phyloP scores from a whole-genome alignment of 805 yeast species.

The Lachancea meyersii region DNA sequence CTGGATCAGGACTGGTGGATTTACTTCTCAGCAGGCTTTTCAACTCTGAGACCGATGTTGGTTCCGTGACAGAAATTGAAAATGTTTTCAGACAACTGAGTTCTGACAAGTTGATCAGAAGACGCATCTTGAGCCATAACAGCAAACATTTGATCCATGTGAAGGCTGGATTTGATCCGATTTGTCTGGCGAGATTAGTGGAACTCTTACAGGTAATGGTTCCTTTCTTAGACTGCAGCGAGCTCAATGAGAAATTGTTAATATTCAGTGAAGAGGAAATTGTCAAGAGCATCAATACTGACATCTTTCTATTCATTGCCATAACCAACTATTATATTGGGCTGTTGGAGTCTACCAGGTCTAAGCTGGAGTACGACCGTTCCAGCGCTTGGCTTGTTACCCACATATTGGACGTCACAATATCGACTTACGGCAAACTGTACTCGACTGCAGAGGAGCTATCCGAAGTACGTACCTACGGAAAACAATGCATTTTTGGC shows the following conservation, averaged over 20 bases:
- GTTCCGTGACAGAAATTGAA: constrained; percentile 25
- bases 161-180: constrained; percentile 14
- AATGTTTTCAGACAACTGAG: constrained; percentile 13
- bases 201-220: constrained; percentile 17
- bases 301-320: constrained; percentile 24
- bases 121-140: constrained; percentile 21
- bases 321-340: constrained; percentile 19
- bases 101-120: constrained; percentile 21
- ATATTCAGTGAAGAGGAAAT: constrained; percentile 15
- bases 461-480: constrained; percentile 19
- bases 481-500: constrained; percentile 19
- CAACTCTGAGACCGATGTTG: constrained; percentile 17
- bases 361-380: background rate
- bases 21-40: constrained; percentile 21
- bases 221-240: constrained; percentile 9
- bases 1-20: constrained; percentile 19
- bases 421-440: constrained; percentile 17
- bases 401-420: constrained; percentile 1
- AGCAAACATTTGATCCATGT: constrained; percentile 13
- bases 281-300: constrained; percentile 11
- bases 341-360: constrained; percentile 10
- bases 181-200: constrained; percentile 20
- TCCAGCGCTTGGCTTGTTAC: background rate
- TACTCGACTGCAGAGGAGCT: constrained; percentile 15
- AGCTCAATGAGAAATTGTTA: constrained; percentile 19